Evolutionary conservation across 805 yeast genomes (phyloP).

Genomic region (Cyberlindnera saturnus): DNA sequence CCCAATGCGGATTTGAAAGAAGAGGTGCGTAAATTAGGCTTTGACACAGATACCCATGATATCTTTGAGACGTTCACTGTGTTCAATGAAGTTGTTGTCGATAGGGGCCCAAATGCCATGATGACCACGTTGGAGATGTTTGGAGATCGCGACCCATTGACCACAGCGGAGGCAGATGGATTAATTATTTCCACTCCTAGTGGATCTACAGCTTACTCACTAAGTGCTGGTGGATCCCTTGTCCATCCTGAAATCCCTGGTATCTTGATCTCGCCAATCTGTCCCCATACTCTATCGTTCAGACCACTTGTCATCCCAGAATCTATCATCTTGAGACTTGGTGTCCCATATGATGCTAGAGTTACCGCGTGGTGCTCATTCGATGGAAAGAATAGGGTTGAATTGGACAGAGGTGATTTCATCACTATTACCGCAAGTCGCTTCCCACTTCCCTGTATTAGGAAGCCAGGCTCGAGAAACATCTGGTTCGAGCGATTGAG

Average conservation of each 20-base stretch:
- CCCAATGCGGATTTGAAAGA: constrained; percentile 14
- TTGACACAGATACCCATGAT: constrained; percentile 24
- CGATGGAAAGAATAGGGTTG: constrained; percentile 30
- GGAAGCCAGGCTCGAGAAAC: constrained; percentile 17
- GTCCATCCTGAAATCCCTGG: constrained; percentile 52
- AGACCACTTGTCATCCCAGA: constrained; percentile 48
- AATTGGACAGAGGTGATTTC: constrained; percentile 27
- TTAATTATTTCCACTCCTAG: constrained; percentile 60
- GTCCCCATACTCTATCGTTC: constrained; percentile 47
- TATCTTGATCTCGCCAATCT: constrained; percentile 49
- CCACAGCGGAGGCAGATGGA: constrained; percentile 66
- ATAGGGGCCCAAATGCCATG: constrained; percentile 45
- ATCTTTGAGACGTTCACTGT: constrained; percentile 30
- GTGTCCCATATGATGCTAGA: constrained; percentile 29
- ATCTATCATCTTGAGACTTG: constrained; percentile 25
- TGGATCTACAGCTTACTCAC: constrained; percentile 56
- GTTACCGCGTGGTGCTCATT: constrained; percentile 31
- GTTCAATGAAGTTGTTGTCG: constrained; percentile 47
- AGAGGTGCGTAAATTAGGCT: constrained; percentile 21
- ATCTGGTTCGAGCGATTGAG: constrained; percentile 30
- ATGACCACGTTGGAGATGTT: constrained; percentile 46
- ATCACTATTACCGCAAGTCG: constrained; percentile 29
- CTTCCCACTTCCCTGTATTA: constrained; percentile 27
- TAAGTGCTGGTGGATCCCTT: constrained; percentile 49
- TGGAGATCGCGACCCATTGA: constrained; percentile 42